Evolutionary conservation across 2,329 filamentous ascomycete species (phyloP).

Genomic region (Ophiostoma montium): DNA sequence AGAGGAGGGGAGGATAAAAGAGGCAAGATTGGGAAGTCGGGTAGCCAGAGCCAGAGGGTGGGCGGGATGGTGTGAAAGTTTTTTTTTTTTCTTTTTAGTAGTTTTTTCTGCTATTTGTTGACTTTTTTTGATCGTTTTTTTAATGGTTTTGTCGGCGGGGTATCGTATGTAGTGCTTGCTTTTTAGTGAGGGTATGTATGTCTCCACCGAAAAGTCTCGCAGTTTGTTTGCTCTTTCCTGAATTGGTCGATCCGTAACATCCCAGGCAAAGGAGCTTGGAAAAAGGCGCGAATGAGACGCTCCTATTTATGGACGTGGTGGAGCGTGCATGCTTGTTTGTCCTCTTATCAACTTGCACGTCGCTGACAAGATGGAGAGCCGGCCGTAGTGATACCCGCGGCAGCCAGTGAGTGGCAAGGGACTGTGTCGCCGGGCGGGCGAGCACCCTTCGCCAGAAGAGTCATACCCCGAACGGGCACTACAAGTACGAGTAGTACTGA

Average conservation of each 20-base stretch:
- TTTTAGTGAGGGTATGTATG: too few species aligned
- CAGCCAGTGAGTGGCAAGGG: not conserved
- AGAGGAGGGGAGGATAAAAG: slow-evolving; percentile 2
- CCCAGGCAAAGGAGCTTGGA: not conserved
- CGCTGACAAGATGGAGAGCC: not conserved
- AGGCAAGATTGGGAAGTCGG: slow-evolving; percentile 4
- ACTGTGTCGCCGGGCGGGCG: not conserved
- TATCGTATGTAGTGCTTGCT: slow-evolving; percentile 6
- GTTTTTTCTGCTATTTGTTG: not conserved
- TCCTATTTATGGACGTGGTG: slow-evolving; percentile 6
- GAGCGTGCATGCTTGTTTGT: not conserved
- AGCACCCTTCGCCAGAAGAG: not conserved
- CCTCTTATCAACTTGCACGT: not conserved
- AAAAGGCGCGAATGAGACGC: slow-evolving; percentile 3
- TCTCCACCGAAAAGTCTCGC: not conserved
- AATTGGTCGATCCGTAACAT: not conserved
- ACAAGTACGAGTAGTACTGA: too few species aligned
- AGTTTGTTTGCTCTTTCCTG: slow-evolving; percentile 3
- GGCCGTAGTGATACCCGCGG: not conserved
- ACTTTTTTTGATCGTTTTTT: slow-evolving; percentile 4
- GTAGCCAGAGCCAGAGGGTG: slow-evolving; percentile 2
- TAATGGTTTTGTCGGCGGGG: slow-evolving; percentile 7
- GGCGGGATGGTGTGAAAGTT: slow-evolving; percentile 11
- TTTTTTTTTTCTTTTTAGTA: slow-evolving; percentile 4
- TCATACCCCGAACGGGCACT: not conserved